Percentiles rank a stretch among this genome's conserved stretches.
Conservation (phyloP, 2,329 filamentous ascomycete genomes). For the Monosporascus sp. region DNA sequence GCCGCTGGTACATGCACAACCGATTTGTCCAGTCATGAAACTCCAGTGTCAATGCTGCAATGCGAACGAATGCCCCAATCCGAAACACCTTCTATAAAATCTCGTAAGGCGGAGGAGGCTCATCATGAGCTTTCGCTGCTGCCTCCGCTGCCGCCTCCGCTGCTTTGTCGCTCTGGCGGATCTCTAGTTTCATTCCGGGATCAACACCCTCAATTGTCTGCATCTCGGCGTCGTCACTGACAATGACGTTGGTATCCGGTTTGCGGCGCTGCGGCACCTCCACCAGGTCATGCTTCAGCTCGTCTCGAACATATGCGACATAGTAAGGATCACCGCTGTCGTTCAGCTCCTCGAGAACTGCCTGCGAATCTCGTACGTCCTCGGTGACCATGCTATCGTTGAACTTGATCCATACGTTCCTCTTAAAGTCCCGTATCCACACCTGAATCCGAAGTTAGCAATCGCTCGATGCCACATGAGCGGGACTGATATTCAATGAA, state of each 20-base stretch:
- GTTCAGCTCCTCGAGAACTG: conserved; percentile 65
- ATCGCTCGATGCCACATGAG: not conserved
- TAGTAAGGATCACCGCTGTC: conserved; percentile 74
- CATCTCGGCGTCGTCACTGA: conserved; percentile 15
- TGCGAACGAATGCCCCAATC: too few relatives aligned
- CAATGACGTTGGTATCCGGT: not conserved
- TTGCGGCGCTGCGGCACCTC: conserved; percentile 36
- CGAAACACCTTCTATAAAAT: not conserved
- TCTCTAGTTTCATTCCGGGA: not conserved
- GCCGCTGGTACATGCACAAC: too few relatives aligned
- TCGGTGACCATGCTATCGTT: conserved; percentile 82
- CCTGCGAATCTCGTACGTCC: conserved; percentile 53
- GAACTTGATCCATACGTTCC: conserved; percentile 82
- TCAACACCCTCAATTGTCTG: conserved; percentile 24
- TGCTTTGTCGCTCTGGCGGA: not conserved
- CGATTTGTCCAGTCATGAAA: too few relatives aligned
- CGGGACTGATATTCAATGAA: not conserved
- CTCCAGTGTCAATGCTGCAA: too few relatives aligned
- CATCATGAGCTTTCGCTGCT: not conserved
- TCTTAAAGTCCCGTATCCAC: conserved; percentile 86
- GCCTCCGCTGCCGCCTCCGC: not conserved
- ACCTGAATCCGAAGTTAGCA: conserved; percentile 29
- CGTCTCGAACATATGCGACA: conserved; percentile 74
- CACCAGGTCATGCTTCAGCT: conserved; percentile 51
- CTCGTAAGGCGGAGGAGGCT: not conserved